Conservation (phyloP, 129 eudicot species). For the Escallonia rubra region DNA sequence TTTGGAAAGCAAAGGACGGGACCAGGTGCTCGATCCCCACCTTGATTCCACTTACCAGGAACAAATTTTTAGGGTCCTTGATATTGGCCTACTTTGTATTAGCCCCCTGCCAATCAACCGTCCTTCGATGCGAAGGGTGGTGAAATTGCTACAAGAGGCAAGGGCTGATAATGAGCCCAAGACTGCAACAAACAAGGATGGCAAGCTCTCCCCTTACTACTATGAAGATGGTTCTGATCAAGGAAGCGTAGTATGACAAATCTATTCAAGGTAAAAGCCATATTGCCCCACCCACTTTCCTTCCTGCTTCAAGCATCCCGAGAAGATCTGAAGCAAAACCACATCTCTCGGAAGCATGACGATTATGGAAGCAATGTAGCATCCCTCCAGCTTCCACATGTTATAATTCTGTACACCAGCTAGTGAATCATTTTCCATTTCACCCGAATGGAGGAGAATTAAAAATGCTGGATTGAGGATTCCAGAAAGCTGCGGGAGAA, state of each 20-base stretch:
- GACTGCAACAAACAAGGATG: constrained; percentile 19
- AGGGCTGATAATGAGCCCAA: constrained; percentile 20
- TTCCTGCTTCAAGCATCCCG: not conserved
- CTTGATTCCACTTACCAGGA: constrained; percentile 48
- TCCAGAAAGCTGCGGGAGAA: no score
- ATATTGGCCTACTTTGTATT: constrained; percentile 61
- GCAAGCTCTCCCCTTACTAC: constrained; percentile 30
- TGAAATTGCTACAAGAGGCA: constrained; percentile 63
- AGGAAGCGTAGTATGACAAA: constrained; percentile 23
- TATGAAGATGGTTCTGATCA: constrained; percentile 32
- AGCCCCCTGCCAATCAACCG: constrained; percentile 66
- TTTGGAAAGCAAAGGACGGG: constrained; percentile 52
- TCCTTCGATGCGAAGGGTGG: constrained; percentile 86
- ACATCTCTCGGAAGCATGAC: no score
- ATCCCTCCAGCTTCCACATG: no score
- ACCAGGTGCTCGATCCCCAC: constrained; percentile 48
- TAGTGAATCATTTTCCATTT: no score
- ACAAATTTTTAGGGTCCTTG: constrained; percentile 55
- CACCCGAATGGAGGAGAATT: no score
- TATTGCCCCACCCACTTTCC: not conserved
- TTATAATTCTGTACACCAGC: no score
- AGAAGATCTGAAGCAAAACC: not conserved
- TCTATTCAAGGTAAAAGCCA: not conserved
- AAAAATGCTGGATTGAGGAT: no score
- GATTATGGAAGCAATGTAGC: no score